Base-by-base conservation (phyloP, 768 basidiomycete species). In the Butyriboletus loyo region DNA sequence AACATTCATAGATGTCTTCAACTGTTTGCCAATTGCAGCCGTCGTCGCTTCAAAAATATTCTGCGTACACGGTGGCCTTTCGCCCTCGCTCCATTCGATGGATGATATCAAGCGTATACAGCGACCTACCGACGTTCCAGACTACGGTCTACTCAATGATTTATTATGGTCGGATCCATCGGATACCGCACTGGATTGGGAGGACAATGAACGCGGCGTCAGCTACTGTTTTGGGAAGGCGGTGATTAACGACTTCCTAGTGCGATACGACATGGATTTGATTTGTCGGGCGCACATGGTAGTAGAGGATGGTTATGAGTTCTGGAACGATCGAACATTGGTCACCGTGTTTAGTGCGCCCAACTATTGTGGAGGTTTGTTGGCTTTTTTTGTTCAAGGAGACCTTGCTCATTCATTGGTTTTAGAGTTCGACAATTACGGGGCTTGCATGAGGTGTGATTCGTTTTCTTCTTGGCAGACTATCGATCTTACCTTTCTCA, bases 211-310 rank as follows among this genome's bases (percentile, higher is more conserved):
- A 71, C 81, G 97, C 48, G 97, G 97, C 17, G 97, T 99, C 55
- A 97, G 93, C 68, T 99, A 95, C 76, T 98, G 97, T 74, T 99
- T 98, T 65, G 97, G 97, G 45, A 98, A 98, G 76, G 85, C 85
- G 13, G 89, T 98, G 61, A 98, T 98, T 66, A 96, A 96, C 64
- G 90, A 95, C 58, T 98, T 98, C 77, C 75, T 98, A 50, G 85
- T 87, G 58, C 85, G 89, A 57, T 94, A 95, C 67, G 96, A 99
- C 72, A 98, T 99, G 89, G 96, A 99, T 73, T 79, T 99, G 57
- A 98, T 99, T 73, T 98, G 97, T 76, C 87, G 97, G 45, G 97
- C 97, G 45, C 97, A 99, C 73, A 98, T 98, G 97, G 97, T 99
- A 40, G 97, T 99, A 56, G 97, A 99, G 70, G 92, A 95, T 65